Evolutionary conservation across 768 basidiomycete species (phyloP).

Genomic region (Boletus fagicola): DNA sequence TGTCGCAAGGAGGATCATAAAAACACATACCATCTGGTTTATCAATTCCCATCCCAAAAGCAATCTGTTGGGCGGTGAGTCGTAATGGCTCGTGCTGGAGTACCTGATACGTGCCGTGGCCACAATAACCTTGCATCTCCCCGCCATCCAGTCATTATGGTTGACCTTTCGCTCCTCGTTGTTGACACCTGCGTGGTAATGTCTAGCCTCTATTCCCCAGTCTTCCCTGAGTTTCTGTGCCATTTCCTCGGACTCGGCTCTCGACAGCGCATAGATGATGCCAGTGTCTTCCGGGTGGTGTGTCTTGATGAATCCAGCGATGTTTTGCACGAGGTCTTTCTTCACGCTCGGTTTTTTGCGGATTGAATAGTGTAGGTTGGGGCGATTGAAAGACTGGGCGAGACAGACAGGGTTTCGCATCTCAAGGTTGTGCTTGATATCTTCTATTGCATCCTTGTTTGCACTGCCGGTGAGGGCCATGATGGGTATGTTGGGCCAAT

Average conservation of each 20-base stretch:
- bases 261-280: slow-evolving; percentile 79
- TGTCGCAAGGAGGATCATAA: background rate
- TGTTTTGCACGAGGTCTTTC: slow-evolving; percentile 51
- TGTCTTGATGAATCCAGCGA: slow-evolving; percentile 64
- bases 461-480: slow-evolving; percentile 98
- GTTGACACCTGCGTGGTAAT: slow-evolving; percentile 84
- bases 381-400: slow-evolving; percentile 86
- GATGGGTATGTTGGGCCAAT: slow-evolving; percentile 80
- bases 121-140: slow-evolving; percentile 76
- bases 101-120: slow-evolving; percentile 66
- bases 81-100: background rate
- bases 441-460: slow-evolving; percentile 68
- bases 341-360: slow-evolving; percentile 45
- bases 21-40: slow-evolving; percentile 63
- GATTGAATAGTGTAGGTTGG: slow-evolving; percentile 82
- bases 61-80: slow-evolving; percentile 53
- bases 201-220: slow-evolving; percentile 57
- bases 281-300: slow-evolving; percentile 63
- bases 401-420: slow-evolving; percentile 58
- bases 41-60: slow-evolving; percentile 98
- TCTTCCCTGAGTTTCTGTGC: slow-evolving; percentile 64
- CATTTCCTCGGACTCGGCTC: slow-evolving; percentile 75
- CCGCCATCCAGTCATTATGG: slow-evolving; percentile 73
- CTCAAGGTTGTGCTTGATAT: slow-evolving; percentile 71
- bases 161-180: slow-evolving; percentile 58